Evolutionary conservation across 306 rosid genomes (phyloP), one percentile per base, ranked within the genome.

Genomic region (Cercis canadensis): DNA sequence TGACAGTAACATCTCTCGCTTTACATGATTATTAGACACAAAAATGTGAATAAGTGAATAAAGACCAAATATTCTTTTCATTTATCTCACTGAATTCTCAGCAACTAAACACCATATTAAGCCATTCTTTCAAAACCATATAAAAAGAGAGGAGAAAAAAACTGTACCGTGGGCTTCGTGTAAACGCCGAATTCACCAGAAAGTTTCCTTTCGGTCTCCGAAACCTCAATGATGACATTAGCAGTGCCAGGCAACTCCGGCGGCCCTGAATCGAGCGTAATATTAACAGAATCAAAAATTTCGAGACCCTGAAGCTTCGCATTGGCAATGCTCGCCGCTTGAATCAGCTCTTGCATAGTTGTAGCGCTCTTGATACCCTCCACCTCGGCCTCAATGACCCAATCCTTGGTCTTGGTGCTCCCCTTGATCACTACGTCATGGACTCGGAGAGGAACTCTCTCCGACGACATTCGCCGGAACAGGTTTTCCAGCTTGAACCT

Each of bases 391-490:
- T 91, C 92, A 54, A 95, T 89, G 50, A 95, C 64, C 79, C 86
- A 81, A 6, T 89, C 99, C 81, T 85, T 95, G 14, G 99, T 95
- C 84, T 77, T 86, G 8, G 81, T 63, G 82, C 91, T 95, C 15
- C 99, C 99, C 70, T 84, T 89, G 68, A 95, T 86, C 67, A 91
- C 32, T 14, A 95, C 78, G 63, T 95, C 96, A 71, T 95, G 99
- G 68, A 95, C 99, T 56, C 96, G 84, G 75, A 95, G 81, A 8
- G 82, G 84, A 13, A 95, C 87, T 16, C 77, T 51, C 85, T 87
- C 96, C 44, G 79, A 85, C 71, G 75, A 32, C 83, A 95, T 65
- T 65, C 96, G 87, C 18, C 72, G 86, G 29, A 86, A 52, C 34
- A 95, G 86, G 36, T 65, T 75, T 60, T 92, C 86, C 0, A 86